Evolutionary conservation across 2,329 filamentous ascomycete species (phyloP).

Genomic region (Botrytis aclada): DNA sequence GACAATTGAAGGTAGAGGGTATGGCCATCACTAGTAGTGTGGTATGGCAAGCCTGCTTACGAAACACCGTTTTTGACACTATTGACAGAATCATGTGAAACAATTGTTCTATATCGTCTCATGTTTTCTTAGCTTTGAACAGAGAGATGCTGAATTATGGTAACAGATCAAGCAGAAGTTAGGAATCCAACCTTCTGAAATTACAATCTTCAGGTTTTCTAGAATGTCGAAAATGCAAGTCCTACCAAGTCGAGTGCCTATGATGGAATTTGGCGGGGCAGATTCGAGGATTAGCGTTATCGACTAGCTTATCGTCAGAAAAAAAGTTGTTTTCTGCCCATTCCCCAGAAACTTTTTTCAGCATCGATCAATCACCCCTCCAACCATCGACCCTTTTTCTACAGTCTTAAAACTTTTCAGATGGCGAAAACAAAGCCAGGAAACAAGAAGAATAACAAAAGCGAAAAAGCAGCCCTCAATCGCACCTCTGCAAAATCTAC

Average conservation of each 20-base stretch:
- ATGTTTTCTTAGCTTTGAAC: not conserved
- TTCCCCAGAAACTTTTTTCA: constrained; percentile 11
- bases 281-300: constrained; percentile 16
- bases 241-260: not conserved
- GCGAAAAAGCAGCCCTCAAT: constrained; percentile 34
- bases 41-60: not conserved
- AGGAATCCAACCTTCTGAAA: not conserved
- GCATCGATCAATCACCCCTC: not conserved
- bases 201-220: not conserved
- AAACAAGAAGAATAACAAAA: constrained; percentile 35
- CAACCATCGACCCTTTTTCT: not conserved
- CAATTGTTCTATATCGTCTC: not conserved
- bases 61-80: not conserved
- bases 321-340: constrained; percentile 20
- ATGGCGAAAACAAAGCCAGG: constrained; percentile 40
- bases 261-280: constrained; percentile 15
- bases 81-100: not conserved
- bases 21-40: not conserved
- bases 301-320: constrained; percentile 20
- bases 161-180: not conserved
- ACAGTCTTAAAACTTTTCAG: constrained; percentile 2
- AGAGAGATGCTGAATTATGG: not conserved
- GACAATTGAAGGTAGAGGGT: not conserved
- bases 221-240: not conserved
- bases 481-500: constrained; percentile 30